Base-by-base conservation (phyloP, 202 grass and related monocot species). In the Musa balbisiana region DNA sequence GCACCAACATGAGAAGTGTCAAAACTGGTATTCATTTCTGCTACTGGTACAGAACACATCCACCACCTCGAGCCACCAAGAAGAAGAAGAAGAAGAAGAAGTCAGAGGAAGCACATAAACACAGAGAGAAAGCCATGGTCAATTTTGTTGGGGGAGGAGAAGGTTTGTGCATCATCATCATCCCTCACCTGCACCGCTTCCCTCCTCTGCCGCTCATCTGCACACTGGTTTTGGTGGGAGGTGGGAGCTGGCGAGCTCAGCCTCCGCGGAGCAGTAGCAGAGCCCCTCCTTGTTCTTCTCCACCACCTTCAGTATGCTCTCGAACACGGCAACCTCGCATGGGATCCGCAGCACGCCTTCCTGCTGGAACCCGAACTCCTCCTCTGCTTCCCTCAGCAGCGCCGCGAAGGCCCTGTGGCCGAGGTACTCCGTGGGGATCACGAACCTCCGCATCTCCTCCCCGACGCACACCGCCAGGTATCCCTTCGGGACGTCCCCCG, bases 281-380 rank as follows among this genome's bases (percentile, higher is more conserved):
- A 11, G 14, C 13, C 64, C 27, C 12, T 67, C 64, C 26, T 67
- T 67, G 26, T 67, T 67, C 64, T 33, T 43, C 64, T 67, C 64
- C 64, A 67, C 64, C 64, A 67, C 64, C 25, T 16, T 33, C 64
- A 67, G 64, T 26, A 67, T 67, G n/a, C 64, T 14, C 64, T 67
- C 25, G 64, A 67, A 67, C 26, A 67, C 20, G n/a, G 12, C n/a
- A 26, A 67, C 64, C 64, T 67, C 64, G 26, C 64, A 67, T 13
- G 64, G 64, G 64, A 67, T 67, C 25, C 64, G 64, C 64, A 67
- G 64, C 64, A 67, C 64, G 26, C 64, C 64, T 22, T 67, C 64
- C 64, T 67, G 64, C 26, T 29, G 25, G 26, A 67, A 67, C 64
- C 64, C 64, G 14, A 67, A 67, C 64, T 67, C 64, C 14, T 67